These are phyloP conservation scores for Mycena belliarum DNA, from an alignment of 768 basidiomycete genomes.

Conservation along the genomic window DNA sequence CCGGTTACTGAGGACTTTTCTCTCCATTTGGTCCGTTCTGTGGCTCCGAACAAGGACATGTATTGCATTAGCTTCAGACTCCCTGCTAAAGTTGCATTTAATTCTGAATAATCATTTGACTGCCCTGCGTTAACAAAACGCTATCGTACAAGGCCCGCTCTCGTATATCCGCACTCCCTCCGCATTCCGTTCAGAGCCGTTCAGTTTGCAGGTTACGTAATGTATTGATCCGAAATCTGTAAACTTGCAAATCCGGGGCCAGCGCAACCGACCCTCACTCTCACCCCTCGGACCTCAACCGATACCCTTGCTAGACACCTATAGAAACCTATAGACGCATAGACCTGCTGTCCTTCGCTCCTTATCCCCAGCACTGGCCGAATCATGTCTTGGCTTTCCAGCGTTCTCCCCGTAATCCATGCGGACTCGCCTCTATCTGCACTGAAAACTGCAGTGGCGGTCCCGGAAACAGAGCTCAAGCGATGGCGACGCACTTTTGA, in stretches of 20 bases:
- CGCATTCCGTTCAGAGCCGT: no score
- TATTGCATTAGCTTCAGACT: slow-evolving; percentile 89
- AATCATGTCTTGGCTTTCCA: slow-evolving; percentile 41
- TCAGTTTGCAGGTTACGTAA: no score
- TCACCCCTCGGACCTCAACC: slow-evolving; percentile 8
- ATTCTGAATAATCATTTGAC: slow-evolving; percentile 10
- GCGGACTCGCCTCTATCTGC: slow-evolving; percentile 59
- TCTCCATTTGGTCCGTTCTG: slow-evolving; percentile 83
- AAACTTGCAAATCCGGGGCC: no score
- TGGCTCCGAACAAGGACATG: slow-evolving; percentile 97
- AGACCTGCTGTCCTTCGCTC: background rate
- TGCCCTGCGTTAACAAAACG: no score
- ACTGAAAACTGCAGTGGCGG: slow-evolving; percentile 61
- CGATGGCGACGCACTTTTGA: slow-evolving; percentile 92
- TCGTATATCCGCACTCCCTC: no score
- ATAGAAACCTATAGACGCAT: slow-evolving; percentile 10
- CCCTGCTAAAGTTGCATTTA: slow-evolving; percentile 40
- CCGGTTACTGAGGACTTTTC: slow-evolving; percentile 48
- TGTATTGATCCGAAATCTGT: no score
- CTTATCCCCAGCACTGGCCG: background rate
- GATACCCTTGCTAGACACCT: slow-evolving; percentile 36
- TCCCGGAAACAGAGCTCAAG: slow-evolving; percentile 81
- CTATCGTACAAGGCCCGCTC: no score
- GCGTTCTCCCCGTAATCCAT: slow-evolving; percentile 51
- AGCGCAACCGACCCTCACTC: background rate